A percentile compares a stretch with the other conserved stretches of the same genome.
Conservation (phyloP, 176 grass and related monocot genomes). For the Thalia dealbata region DNA sequence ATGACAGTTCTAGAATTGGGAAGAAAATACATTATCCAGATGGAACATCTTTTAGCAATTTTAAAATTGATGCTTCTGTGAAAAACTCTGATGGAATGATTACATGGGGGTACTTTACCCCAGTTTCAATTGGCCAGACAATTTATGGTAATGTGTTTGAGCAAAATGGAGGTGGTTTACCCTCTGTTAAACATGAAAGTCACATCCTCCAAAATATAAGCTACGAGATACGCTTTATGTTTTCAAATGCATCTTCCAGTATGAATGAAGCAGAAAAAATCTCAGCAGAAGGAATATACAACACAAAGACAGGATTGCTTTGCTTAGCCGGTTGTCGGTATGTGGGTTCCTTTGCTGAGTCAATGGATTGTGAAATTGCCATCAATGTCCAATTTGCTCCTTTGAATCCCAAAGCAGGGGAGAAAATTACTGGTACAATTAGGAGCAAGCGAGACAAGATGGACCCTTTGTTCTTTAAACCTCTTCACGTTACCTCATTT, state of each 20-base stretch:
- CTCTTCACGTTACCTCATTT: slow-evolving; percentile 36
- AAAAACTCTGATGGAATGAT: slow-evolving; percentile 11
- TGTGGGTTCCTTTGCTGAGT: background rate
- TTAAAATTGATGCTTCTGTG: slow-evolving; percentile 36
- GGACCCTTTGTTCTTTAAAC: slow-evolving; percentile 68
- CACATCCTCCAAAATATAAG: slow-evolving; percentile 35
- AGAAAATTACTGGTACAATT: slow-evolving; percentile 43
- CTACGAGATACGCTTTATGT: slow-evolving; percentile 51
- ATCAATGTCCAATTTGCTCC: slow-evolving; percentile 56
- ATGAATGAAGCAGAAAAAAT: slow-evolving; percentile 33
- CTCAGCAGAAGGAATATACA: slow-evolving; percentile 69
- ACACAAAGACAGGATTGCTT: slow-evolving; percentile 48
- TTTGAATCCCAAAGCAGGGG: slow-evolving; percentile 33
- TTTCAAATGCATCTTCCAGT: slow-evolving; percentile 32
- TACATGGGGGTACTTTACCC: slow-evolving; percentile 44
- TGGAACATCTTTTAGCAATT: slow-evolving; percentile 33
- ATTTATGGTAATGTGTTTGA: background rate
- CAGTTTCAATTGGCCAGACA: slow-evolving; percentile 39
- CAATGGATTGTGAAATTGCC: slow-evolving; percentile 42
- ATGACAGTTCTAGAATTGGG: slow-evolving; percentile 25
- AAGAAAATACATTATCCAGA: slow-evolving; percentile 54
- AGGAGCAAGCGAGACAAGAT: slow-evolving; percentile 48
- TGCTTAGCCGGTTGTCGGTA: slow-evolving; percentile 57
- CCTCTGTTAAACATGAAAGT: background rate
- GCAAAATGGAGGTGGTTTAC: background rate